Conservation (phyloP, 1,284 basidiomycete species). For the Blastosporella zonata region DNA sequence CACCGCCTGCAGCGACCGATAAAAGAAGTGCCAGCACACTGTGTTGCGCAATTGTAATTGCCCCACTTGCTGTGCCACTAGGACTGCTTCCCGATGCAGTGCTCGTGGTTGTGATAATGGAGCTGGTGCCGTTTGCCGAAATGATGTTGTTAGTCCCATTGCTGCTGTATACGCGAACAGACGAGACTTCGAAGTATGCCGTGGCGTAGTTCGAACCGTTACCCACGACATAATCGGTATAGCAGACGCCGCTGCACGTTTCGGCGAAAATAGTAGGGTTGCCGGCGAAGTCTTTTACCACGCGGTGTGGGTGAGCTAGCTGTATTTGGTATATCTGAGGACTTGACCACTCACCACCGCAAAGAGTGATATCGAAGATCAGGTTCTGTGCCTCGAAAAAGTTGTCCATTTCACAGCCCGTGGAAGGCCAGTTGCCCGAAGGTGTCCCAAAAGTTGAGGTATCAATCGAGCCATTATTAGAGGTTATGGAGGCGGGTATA, state of each 20-base stretch:
- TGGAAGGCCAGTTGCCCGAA: constrained; percentile 62
- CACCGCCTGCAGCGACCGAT: constrained; percentile 2
- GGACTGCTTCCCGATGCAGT: not conserved
- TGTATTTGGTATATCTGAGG: not conserved
- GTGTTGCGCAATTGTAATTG: not conserved
- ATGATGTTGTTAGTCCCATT: constrained; percentile 24
- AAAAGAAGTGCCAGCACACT: not conserved
- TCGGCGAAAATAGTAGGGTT: constrained; percentile 50
- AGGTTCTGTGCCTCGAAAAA: constrained; percentile 68
- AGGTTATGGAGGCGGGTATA: constrained; percentile 54
- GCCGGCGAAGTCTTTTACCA: constrained; percentile 42
- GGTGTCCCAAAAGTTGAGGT: constrained; percentile 65
- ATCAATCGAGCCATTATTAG: constrained; percentile 57
- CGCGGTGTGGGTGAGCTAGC: constrained; percentile 1
- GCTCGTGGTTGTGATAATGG: not conserved
- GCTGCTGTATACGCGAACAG: constrained; percentile 54
- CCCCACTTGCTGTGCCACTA: not conserved
- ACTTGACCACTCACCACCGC: constrained; percentile 52
- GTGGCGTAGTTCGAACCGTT: constrained; percentile 61
- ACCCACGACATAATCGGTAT: constrained; percentile 74
- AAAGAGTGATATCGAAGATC: constrained; percentile 75
- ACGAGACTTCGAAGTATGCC: constrained; percentile 76
- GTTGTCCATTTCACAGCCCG: constrained; percentile 53
- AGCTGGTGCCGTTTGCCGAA: constrained; percentile 1
- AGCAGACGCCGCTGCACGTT: constrained; percentile 67